A percentile compares a stretch with the other conserved stretches of the same genome.
Evolutionary conservation across 306 rosid species (phyloP).

Genomic region (Acacia crassicarpa): DNA sequence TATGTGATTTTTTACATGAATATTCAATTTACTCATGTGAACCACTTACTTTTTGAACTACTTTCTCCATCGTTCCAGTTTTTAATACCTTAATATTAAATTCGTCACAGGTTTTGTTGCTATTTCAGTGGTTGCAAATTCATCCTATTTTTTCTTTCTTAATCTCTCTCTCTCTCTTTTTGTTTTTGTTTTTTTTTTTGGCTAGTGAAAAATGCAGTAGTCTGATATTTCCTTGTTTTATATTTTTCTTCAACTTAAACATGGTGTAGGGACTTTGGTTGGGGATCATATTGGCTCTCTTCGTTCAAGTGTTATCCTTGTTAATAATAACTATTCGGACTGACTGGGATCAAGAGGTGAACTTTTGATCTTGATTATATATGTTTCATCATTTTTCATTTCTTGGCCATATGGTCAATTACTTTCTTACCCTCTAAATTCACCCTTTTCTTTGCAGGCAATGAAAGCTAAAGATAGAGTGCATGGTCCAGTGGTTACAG

Average conservation of each 20-base stretch:
- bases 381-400: background rate
- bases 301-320: constrained; percentile 57
- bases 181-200: background rate
- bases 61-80: background rate
- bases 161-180: background rate
- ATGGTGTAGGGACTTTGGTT: constrained; percentile 69
- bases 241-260: background rate
- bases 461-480: constrained; percentile 54
- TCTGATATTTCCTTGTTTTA: background rate
- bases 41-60: background rate
- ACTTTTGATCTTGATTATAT: background rate
- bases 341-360: constrained; percentile 69
- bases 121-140: background rate
- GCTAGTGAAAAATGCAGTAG: background rate
- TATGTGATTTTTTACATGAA: background rate
- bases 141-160: too few species aligned
- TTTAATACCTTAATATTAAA: too few species aligned
- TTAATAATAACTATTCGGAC: constrained; percentile 49
- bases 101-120: background rate
- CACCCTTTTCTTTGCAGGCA: constrained; percentile 37
- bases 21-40: background rate
- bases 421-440: background rate
- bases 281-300: constrained; percentile 69
- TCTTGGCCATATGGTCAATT: background rate
- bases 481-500: constrained; percentile 29